Conservation (phyloP, 2,329 filamentous ascomycete genomes). For the Xylariales sp. region DNA sequence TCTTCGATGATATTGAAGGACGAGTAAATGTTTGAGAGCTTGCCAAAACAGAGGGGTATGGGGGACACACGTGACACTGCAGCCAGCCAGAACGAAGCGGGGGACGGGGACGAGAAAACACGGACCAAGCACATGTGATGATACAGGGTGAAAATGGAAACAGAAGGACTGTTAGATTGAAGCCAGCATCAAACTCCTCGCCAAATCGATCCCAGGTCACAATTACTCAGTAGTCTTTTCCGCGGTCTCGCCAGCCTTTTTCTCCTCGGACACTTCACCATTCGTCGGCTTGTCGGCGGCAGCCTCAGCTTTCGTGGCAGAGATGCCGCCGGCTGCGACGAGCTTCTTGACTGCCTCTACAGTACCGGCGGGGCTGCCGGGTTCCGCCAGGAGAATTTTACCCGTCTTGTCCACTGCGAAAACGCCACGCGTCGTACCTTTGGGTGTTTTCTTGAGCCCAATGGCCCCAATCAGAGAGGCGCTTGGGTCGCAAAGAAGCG, state of each 20-base stretch:
- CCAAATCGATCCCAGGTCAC: slow-evolving; percentile 8
- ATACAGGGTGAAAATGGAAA: slow-evolving; percentile 25
- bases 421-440: slow-evolving; percentile 85
- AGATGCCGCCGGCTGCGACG: slow-evolving; percentile 60
- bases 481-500: slow-evolving; percentile 84
- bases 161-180: slow-evolving; percentile 22
- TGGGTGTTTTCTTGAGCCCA: slow-evolving; percentile 87
- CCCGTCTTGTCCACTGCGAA: slow-evolving; percentile 87
- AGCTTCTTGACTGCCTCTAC: slow-evolving; percentile 80
- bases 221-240: slow-evolving; percentile 38
- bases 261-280: slow-evolving; percentile 51
- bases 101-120: slow-evolving; percentile 9
- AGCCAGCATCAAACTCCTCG: slow-evolving; percentile 31
- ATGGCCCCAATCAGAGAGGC: slow-evolving; percentile 83
- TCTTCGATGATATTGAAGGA: slow-evolving; percentile 7
- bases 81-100: slow-evolving; percentile 20
- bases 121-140: slow-evolving; percentile 22
- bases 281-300: slow-evolving; percentile 43
- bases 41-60: slow-evolving; percentile 1
- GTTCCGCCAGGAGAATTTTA: slow-evolving; percentile 79
- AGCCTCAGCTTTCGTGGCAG: slow-evolving; percentile 41
- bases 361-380: slow-evolving; percentile 82
- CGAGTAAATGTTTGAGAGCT: slow-evolving; percentile 9
- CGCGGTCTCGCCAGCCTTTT: slow-evolving; percentile 58
- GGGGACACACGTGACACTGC: slow-evolving; percentile 23